Percentiles rank a stretch among this genome's conserved stretches.
These are phyloP conservation scores for Xanthoconium separans DNA, from an alignment of 1,284 basidiomycete species.

Conservation along the genomic window DNA sequence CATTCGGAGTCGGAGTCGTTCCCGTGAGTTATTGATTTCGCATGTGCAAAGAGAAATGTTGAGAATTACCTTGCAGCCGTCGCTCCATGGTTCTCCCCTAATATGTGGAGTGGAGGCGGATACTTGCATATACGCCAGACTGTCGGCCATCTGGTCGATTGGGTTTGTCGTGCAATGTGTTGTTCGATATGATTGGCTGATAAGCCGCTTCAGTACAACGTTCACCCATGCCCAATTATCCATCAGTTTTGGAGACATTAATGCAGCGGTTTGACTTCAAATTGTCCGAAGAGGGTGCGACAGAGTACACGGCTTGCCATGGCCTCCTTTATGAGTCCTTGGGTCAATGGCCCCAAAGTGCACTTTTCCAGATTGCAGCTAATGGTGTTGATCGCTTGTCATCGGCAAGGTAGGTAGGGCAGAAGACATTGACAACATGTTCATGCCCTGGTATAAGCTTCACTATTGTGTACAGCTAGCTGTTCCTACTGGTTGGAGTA, in stretches of 20 bases:
- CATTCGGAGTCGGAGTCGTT: too few relatives aligned
- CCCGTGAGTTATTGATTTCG: neutral
- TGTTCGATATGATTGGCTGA: neutral
- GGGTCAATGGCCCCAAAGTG: neutral
- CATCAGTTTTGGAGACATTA: neutral
- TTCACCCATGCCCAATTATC: neutral
- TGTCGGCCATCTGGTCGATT: conserved; percentile 1
- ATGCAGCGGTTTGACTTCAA: neutral
- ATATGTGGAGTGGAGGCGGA: neutral
- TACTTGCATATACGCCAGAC: neutral
- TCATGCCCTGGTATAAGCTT: neutral
- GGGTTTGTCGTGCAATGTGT: neutral
- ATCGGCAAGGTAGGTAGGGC: neutral
- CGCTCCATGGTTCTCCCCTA: conserved; percentile 2
- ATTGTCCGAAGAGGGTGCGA: neutral
- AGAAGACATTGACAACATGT: neutral
- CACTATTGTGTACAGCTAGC: neutral
- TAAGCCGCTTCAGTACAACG: neutral
- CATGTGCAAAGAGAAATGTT: neutral
- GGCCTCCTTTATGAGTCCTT: neutral
- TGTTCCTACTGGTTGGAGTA: neutral
- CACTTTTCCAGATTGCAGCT: neutral
- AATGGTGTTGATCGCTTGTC: conserved; percentile 5
- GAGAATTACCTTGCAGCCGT: neutral
- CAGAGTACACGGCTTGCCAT: neutral